Percentiles rank a stretch among this genome's conserved stretches.
Evolutionary conservation across 768 basidiomycete genomes (phyloP).

Genomic region (Russula sp.): DNA sequence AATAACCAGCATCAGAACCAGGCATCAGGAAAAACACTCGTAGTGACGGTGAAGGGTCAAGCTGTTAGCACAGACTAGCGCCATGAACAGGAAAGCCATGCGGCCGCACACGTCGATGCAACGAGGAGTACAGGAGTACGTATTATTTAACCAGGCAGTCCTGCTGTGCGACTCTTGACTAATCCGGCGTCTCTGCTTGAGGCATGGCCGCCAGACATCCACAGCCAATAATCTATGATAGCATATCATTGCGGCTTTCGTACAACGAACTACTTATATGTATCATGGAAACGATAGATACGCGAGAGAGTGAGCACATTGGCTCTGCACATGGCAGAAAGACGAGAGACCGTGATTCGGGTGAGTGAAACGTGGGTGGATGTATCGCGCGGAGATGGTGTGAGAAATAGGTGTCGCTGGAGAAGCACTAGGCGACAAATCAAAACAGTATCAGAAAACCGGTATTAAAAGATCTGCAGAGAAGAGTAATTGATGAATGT

Average conservation of each 20-base stretch:
- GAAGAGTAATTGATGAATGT: not conserved
- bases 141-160: no score
- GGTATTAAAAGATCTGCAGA: not conserved
- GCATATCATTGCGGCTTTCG: conserved; percentile 3
- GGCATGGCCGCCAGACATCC: no score
- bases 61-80: not conserved
- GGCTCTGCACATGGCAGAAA: not conserved
- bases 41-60: not conserved
- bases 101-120: no score
- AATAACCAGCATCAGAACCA: not conserved
- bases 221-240: not conserved
- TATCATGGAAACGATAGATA: not conserved
- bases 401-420: conserved; percentile 14
- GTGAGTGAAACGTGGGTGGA: not conserved
- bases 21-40: not conserved
- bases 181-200: no score
- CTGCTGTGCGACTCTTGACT: no score
- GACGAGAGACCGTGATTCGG: not conserved
- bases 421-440: conserved; percentile 5
- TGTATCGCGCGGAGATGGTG: conserved; percentile 11
- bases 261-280: conserved; percentile 12
- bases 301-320: not conserved
- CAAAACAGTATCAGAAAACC: conserved; percentile 12
- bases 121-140: no score
- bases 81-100: no score